These are phyloP conservation scores for Pythium sukuiense DNA, from an alignment of 352 stramenopile genomes.

Conservation along the genomic window DNA sequence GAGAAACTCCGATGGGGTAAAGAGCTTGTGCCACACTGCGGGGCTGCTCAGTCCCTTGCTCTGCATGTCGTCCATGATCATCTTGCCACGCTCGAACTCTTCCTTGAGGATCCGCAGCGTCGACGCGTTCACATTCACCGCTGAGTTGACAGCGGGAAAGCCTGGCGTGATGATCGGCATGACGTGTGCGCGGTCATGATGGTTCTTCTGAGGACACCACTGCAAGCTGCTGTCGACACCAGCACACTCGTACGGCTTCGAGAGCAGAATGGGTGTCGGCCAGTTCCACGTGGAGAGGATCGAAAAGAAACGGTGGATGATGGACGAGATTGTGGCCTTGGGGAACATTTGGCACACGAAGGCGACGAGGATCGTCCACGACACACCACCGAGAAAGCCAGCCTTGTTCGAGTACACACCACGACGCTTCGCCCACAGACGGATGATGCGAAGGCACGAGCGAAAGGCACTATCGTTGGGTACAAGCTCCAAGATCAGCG, in stretches of 20 bases:
- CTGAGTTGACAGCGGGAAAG: slow-evolving; percentile 82
- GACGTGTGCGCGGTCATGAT: slow-evolving; percentile 75
- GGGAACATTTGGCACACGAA: slow-evolving; percentile 89
- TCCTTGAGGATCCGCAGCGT: slow-evolving; percentile 73
- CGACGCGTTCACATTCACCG: slow-evolving; percentile 81
- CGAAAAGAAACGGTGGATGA: slow-evolving; percentile 83
- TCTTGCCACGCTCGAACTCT: slow-evolving; percentile 72
- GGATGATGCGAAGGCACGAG: slow-evolving; percentile 69
- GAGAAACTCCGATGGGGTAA: slow-evolving; percentile 71
- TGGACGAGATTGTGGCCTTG: slow-evolving; percentile 61
- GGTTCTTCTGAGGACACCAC: slow-evolving; percentile 75
- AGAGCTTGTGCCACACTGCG: slow-evolving; percentile 74
- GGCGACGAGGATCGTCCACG: slow-evolving; percentile 83
- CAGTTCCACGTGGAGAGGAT: slow-evolving; percentile 78
- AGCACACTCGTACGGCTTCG: slow-evolving; percentile 50
- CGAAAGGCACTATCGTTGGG: slow-evolving; percentile 73
- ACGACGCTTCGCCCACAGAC: slow-evolving; percentile 69
- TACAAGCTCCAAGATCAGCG: slow-evolving; percentile 79
- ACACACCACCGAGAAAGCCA: slow-evolving; percentile 80
- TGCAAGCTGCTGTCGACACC: slow-evolving; percentile 42
- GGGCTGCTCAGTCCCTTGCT: slow-evolving; percentile 61
- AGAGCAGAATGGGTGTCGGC: slow-evolving; percentile 77
- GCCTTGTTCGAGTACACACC: slow-evolving; percentile 86
- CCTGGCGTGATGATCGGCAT: slow-evolving; percentile 89
- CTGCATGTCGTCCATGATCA: slow-evolving; percentile 76